Base-by-base conservation (phyloP, 2,329 filamentous ascomycete genomes). In the Ilyonectria robusta region DNA sequence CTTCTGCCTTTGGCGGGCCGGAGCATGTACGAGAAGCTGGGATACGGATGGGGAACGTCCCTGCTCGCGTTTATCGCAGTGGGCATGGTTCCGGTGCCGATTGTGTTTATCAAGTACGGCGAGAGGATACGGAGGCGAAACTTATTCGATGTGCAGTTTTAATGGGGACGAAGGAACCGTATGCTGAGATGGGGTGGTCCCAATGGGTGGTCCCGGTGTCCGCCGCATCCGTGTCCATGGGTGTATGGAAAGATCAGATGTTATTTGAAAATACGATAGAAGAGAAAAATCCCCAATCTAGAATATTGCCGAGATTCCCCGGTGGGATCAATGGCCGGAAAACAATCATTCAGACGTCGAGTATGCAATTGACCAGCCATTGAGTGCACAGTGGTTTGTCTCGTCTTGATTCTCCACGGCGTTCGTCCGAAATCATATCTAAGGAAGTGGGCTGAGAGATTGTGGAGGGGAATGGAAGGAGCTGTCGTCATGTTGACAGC, bases 1-100 rank as follows among this genome's bases (percentile, higher is more conserved):
- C 78, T 88, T 0, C 84, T 91, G n/a, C 89, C 89, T 1, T 78
- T 91, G 6, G 89, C 88, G 15, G 89, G 88, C 0, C 80, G 82
- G 4, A 79, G 81, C n/a, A 72, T 80, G 72, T 80, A 78, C 54
- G 71, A 76, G 13, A 73, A 74, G 19, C 71, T 85, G 13, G 82
- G 69, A 80, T 89, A 70, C 73, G 89, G 76, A 72, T 91, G 73
- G 84, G 85, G 66, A 1, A 84, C 82, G 15, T 82, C 80, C 26
- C 63, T 84, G 40, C 76, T 85, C 56, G 83, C 75, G 8, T 88
- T 90, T 64, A 82, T 90, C 42, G 85, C 83, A 0, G 66, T 87
- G 6, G 83, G 77, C 1, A 67, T 83, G 54, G 71, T 81, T 6
- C 83, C 81, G 6, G 76, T 83, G 8, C 81, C 81, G 0, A 54